A percentile compares a stretch with the other conserved stretches of the same genome.
Conservation (phyloP, 768 basidiomycete genomes). For the Boletus barrowsii region DNA sequence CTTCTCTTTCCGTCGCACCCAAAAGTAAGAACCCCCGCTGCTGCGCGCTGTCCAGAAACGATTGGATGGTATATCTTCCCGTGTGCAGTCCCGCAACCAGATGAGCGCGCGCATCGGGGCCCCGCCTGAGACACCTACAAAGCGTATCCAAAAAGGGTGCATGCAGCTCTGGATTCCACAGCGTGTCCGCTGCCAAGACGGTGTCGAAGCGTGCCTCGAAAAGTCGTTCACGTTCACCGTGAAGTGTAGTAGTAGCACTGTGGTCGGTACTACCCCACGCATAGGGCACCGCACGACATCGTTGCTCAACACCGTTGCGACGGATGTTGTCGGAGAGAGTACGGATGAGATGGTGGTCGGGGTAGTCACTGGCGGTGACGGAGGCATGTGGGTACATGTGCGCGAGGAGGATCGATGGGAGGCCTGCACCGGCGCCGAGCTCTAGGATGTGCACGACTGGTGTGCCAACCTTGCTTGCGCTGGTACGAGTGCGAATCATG, state of each 20-base stretch:
- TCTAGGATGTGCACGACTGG: conserved; percentile 50
- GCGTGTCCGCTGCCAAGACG: conserved; percentile 69
- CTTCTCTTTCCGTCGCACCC: conserved; percentile 46
- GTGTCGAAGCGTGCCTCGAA: conserved; percentile 48
- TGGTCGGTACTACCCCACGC: conserved; percentile 62
- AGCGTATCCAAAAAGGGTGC: conserved; percentile 52
- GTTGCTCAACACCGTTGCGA: conserved; percentile 44
- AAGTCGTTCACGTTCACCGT: no score
- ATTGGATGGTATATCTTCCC: conserved; percentile 66
- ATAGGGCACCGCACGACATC: conserved; percentile 55
- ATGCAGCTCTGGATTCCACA: conserved; percentile 72
- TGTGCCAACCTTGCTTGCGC: neutral
- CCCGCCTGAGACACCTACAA: conserved; percentile 42
- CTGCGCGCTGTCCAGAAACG: conserved; percentile 43
- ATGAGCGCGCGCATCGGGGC: conserved; percentile 48
- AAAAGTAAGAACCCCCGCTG: conserved; percentile 45
- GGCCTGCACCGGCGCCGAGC: conserved; percentile 70
- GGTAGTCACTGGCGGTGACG: conserved; percentile 68
- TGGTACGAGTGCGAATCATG: conserved; percentile 1
- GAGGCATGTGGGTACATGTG: conserved; percentile 38
- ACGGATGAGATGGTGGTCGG: conserved; percentile 57
- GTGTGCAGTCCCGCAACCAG: conserved; percentile 77
- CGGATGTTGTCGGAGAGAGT: conserved; percentile 57
- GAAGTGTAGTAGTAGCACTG: no score
- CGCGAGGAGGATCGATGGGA: conserved; percentile 69